Evolutionary conservation across 2,329 filamentous ascomycete genomes (phyloP).

Genomic region (Aspergillus clavatus): DNA sequence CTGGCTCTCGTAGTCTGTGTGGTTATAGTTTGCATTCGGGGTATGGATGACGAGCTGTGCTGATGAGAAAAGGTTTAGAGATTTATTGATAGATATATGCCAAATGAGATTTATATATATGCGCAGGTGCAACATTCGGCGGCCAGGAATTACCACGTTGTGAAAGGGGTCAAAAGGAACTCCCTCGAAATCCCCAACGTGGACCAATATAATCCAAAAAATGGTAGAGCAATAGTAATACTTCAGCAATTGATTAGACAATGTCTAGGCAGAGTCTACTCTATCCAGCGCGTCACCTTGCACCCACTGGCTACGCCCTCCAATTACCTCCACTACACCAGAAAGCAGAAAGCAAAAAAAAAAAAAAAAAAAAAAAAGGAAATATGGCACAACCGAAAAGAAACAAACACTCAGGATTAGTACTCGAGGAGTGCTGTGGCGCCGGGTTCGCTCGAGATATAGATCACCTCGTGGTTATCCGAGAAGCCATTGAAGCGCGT

Average conservation of each 20-base stretch:
- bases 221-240: neutral
- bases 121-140: too few species aligned
- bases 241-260: neutral
- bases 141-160: too few species aligned
- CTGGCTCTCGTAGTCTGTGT: conserved; percentile 11
- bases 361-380: conserved; percentile 1
- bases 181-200: too few species aligned
- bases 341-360: conserved; percentile 3
- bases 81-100: conserved; percentile 1
- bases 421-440: conserved; percentile 66
- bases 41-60: neutral
- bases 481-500: conserved; percentile 97
- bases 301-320: conserved; percentile 1
- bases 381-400: neutral
- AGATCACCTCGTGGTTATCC: conserved; percentile 86
- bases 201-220: too few species aligned
- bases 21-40: neutral
- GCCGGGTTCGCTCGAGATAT: conserved; percentile 89
- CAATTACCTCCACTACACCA: conserved; percentile 4
- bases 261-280: conserved; percentile 4
- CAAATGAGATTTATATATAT: too few species aligned
- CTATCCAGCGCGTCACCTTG: neutral
- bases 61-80: neutral
- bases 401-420: conserved; percentile 17
- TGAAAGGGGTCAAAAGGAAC: too few species aligned